phyloP scores from a whole-genome alignment of 164 flowering plant species.

The Vitis cinerea region DNA sequence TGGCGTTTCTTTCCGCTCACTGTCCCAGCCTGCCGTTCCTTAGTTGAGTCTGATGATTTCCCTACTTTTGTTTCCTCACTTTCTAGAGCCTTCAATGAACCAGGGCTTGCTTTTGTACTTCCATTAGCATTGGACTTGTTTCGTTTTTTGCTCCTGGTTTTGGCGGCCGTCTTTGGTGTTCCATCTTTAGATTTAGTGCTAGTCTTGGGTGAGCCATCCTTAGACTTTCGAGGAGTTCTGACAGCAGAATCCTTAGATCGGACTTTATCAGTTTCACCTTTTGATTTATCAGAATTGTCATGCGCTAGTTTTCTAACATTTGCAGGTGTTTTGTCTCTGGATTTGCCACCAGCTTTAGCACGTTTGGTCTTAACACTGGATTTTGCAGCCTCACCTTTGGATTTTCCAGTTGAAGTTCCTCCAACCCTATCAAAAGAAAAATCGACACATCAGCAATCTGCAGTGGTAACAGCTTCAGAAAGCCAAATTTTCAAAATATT shows the following conservation, averaged over 20 bases:
- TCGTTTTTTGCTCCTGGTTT: constrained; percentile 33
- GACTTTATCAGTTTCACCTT: constrained; percentile 5
- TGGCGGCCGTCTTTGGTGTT: constrained; percentile 17
- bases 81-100: too few species aligned
- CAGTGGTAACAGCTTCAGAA: neutral
- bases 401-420: constrained; percentile 50
- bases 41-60: too few species aligned
- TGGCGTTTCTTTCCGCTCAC: too few species aligned
- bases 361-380: constrained; percentile 27
- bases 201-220: too few species aligned
- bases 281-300: constrained; percentile 1
- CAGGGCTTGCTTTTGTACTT: too few species aligned
- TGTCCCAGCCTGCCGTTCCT: too few species aligned
- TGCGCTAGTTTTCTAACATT: too few species aligned
- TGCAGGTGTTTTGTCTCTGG: constrained; percentile 14
- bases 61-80: too few species aligned
- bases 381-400: constrained; percentile 39
- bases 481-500: neutral
- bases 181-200: constrained; percentile 7
- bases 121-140: constrained; percentile 31
- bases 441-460: too few species aligned
- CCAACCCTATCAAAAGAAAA: constrained; percentile 24
- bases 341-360: constrained; percentile 28
- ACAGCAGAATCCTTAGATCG: constrained; percentile 28
- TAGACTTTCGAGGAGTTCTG: too few species aligned